A percentile compares a stretch with the other conserved stretches of the same genome.
Evolutionary conservation across 805 yeast genomes (phyloP).

Genomic region (Lachancea sp.): DNA sequence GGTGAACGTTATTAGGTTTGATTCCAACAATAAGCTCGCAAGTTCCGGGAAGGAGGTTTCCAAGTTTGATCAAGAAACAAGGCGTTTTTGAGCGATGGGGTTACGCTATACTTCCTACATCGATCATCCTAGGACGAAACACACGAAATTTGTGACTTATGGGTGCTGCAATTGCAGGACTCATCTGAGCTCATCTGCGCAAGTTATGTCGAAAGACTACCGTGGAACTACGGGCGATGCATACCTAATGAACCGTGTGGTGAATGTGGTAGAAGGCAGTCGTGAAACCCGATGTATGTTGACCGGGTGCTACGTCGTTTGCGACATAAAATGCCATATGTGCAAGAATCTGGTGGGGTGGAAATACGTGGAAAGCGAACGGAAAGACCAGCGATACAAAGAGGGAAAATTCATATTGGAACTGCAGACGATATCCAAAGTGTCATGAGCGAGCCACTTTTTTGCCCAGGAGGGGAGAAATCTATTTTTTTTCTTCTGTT

Average conservation of each 20-base stretch:
- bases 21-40: not conserved
- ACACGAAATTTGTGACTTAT: conserved; percentile 23
- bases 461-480: too few relatives aligned
- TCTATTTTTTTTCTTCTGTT: too few relatives aligned
- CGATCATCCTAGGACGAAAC: conserved; percentile 15
- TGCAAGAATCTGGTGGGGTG: conserved; percentile 55
- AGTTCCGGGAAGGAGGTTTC: too few relatives aligned
- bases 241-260: conserved; percentile 44
- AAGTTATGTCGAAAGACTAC: conserved; percentile 38
- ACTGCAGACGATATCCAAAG: conserved; percentile 24
- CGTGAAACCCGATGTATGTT: conserved; percentile 44
- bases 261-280: conserved; percentile 37
- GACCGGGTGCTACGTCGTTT: conserved; percentile 53
- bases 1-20: not conserved
- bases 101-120: conserved; percentile 26
- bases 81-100: too few relatives aligned
- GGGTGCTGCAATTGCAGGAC: conserved; percentile 30
- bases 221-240: conserved; percentile 56
- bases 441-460: conserved; percentile 9
- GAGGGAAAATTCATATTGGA: conserved; percentile 58
- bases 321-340: conserved; percentile 50
- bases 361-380: conserved; percentile 49
- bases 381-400: conserved; percentile 45
- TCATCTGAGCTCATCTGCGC: conserved; percentile 28
- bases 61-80: not conserved